Evolutionary conservation across 192 early-diverging fungal species (phyloP).

Genomic region (Fimicolochytrium jonesii): DNA sequence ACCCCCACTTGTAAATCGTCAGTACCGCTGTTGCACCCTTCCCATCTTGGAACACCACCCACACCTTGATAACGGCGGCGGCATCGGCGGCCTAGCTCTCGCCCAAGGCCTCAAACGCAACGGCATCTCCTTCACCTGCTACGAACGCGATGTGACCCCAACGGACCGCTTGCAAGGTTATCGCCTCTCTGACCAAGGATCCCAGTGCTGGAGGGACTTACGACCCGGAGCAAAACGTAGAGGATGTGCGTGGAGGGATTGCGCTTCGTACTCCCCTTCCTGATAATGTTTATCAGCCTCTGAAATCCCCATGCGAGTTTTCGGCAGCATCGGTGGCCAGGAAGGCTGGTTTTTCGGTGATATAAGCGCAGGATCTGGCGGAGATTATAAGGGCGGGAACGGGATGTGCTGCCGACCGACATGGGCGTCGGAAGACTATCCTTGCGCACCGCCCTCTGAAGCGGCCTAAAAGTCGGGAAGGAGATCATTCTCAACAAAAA

Average conservation of each 20-base stretch:
- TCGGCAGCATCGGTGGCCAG: not conserved
- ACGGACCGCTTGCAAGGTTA: constrained; percentile 28
- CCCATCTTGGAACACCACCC: too few relatives aligned
- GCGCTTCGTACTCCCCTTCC: too few relatives aligned
- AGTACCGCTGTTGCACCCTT: too few relatives aligned
- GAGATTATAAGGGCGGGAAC: too few relatives aligned
- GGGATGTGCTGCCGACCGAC: not conserved
- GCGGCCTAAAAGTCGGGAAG: not conserved
- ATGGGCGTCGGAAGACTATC: not conserved
- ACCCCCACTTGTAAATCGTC: too few relatives aligned
- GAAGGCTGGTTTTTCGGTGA: not conserved
- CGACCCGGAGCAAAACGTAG: too few relatives aligned
- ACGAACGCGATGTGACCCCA: constrained; percentile 24
- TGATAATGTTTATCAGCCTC: not conserved
- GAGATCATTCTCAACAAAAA: not conserved
- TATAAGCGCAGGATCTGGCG: not conserved
- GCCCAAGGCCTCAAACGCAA: constrained; percentile 32
- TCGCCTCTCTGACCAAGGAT: constrained; percentile 1
- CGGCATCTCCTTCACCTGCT: constrained; percentile 24
- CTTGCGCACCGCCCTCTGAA: not conserved
- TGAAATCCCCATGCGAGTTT: not conserved
- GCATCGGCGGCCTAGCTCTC: constrained; percentile 26
- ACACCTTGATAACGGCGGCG: too few relatives aligned
- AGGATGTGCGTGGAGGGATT: too few relatives aligned
- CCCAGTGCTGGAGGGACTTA: not conserved